Evolutionary conservation across 441 rosid genomes (phyloP).

Genomic region (Aquilaria agallochum): DNA sequence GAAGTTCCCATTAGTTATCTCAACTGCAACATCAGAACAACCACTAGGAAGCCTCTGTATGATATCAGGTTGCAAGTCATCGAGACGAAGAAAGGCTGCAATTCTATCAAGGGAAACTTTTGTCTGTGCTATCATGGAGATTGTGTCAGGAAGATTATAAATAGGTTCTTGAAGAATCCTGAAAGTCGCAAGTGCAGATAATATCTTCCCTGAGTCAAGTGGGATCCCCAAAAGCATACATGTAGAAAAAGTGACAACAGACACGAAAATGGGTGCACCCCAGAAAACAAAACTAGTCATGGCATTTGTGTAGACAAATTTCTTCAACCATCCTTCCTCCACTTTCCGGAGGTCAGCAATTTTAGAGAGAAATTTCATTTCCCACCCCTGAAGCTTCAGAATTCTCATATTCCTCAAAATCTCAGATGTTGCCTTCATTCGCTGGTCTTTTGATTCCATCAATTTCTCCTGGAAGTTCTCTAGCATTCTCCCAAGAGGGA

Average conservation of each 20-base stretch:
- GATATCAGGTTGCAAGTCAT: constrained; percentile 28
- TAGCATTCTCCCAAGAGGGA: constrained; percentile 45
- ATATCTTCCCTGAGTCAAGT: constrained; percentile 36
- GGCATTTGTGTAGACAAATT: constrained; percentile 31
- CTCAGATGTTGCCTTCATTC: constrained; percentile 43
- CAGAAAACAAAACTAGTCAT: constrained; percentile 28
- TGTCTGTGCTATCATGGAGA: constrained; percentile 34
- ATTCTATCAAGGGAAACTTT: constrained; percentile 41
- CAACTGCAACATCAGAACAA: constrained; percentile 23
- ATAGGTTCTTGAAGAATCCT: constrained; percentile 35
- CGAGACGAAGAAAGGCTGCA: constrained; percentile 34
- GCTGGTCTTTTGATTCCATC: constrained; percentile 37
- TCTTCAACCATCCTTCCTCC: constrained; percentile 36
- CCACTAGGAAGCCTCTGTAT: constrained; percentile 16
- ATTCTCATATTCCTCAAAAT: constrained; percentile 40
- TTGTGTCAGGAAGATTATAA: constrained; percentile 31
- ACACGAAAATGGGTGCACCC: constrained; percentile 34
- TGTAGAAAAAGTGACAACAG: constrained; percentile 27
- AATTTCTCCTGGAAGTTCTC: constrained; percentile 41
- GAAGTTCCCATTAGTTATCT: constrained; percentile 25
- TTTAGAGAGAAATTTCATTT: constrained; percentile 41
- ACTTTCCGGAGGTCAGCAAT: constrained; percentile 30
- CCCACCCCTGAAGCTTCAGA: constrained; percentile 53
- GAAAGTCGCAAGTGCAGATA: constrained; percentile 40
- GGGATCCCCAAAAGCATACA: constrained; percentile 31